phyloP scores from a whole-genome alignment of 2,329 filamentous ascomycete genomes.

The Pestalotiopsis fici region DNA sequence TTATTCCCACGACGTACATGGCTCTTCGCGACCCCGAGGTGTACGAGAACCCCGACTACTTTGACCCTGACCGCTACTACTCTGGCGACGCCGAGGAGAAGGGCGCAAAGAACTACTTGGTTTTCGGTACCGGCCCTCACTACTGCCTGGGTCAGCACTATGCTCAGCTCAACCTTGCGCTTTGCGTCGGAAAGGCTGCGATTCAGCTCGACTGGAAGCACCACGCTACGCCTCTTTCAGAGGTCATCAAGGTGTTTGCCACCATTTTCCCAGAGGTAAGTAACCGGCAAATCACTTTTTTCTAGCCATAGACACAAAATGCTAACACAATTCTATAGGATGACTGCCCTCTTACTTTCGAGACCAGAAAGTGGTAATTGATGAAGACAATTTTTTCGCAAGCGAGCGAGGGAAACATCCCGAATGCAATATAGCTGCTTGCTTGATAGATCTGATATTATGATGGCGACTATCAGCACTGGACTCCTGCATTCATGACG shows the following conservation, averaged over 20 bases:
- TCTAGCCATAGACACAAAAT: conserved; percentile 2
- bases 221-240: conserved; percentile 77
- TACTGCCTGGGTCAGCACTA: conserved; percentile 96
- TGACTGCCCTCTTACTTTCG: conserved; percentile 79
- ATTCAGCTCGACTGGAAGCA: conserved; percentile 89
- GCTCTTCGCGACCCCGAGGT: conserved; percentile 90
- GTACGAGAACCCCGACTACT: conserved; percentile 85
- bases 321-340: conserved; percentile 55
- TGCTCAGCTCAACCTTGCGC: conserved; percentile 83
- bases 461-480: neutral
- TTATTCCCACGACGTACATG: conserved; percentile 88
- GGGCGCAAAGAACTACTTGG: conserved; percentile 90
- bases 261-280: conserved; percentile 95
- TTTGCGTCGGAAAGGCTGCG: conserved; percentile 88
- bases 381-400: neutral
- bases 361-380: conserved; percentile 48
- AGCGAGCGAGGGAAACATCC: neutral
- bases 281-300: conserved; percentile 18
- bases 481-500: conserved; percentile 4
- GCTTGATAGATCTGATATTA: neutral
- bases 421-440: neutral
- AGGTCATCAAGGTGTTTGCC: conserved; percentile 97
- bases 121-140: conserved; percentile 94
- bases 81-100: conserved; percentile 84
- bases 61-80: conserved; percentile 91